Conservation (phyloP, 148 eudicot species). For the Silene uniflora region DNA sequence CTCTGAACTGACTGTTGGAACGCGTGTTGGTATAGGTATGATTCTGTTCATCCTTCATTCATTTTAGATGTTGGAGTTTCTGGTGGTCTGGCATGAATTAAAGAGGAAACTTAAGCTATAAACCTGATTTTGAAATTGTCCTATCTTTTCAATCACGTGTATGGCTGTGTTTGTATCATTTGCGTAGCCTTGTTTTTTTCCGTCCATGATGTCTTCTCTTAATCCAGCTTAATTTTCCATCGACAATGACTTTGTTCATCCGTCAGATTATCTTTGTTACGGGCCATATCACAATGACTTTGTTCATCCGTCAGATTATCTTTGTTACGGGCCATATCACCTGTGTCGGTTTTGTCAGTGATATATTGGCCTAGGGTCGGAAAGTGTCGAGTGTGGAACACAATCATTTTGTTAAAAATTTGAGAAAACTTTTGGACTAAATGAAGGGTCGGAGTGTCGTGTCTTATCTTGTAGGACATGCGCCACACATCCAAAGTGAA, state of each 20-base stretch:
- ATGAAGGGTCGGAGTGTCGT: background rate
- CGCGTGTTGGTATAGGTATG: conserved; percentile 99
- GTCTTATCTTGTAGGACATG: background rate
- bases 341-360: background rate
- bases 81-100: background rate
- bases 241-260: background rate
- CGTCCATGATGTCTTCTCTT: background rate
- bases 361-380: background rate
- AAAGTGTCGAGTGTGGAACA: background rate
- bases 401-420: too few species aligned
- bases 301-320: background rate
- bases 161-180: background rate
- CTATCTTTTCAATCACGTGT: background rate
- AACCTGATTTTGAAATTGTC: background rate
- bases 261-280: background rate
- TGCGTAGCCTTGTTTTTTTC: background rate
- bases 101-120: background rate
- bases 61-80: conserved; percentile 2
- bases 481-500: background rate
- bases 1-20: conserved; percentile 84
- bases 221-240: background rate
- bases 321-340: background rate
- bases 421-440: background rate
- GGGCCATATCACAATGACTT: background rate
- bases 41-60: conserved; percentile 4